Evolutionary conservation across 352 stramenopile species (phyloP), one percentile per base, ranked within the genome.

Genomic region (Phytophthora pistaciae): DNA sequence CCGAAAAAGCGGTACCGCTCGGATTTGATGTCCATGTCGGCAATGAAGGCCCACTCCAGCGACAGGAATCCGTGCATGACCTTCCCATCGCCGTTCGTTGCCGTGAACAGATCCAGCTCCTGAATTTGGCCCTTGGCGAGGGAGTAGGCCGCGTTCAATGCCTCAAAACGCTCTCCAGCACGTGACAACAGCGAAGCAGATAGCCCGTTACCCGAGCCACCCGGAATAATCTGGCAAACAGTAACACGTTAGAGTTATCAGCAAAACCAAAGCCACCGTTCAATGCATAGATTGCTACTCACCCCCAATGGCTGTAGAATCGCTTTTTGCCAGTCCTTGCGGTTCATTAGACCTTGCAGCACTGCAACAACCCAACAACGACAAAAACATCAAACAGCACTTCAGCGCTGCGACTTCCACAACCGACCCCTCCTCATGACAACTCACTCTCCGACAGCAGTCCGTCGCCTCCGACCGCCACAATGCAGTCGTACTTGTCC

Each of bases 11-110:
- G 84, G 21, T 84, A 82, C 16, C 64, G 62, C 77, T 96, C 88
- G 14, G 79, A 92, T 56, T 87, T 85, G 36, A 94, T 80, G 60
- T 96, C 88, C 67, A 95, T 85, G 60, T 94, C 83, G 20, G 86
- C 85, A 56, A 92, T 81, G 44, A 95, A 87, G 14, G 85, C 91
- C 91, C 91, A 97, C 67, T 94, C 85, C n/a, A 96, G 50, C 23
- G 85, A 92, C 60, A 97, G 66, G 66, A 97, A 96, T 25, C 85
- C 90, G 73, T 90, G 88, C 80, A 91, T 82, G 52, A 83, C 53
- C 29, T 91, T 72, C 18, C 80, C 62, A 31, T 82, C 64, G 54
- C 70, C 70, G 60, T 90, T 85, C 16, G 73, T 75, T 23, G 82
- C 67, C 20, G 75, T 84, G 42, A 88, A 80, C 48, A 95, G 67